Base-by-base conservation (phyloP, 495 filamentous ascomycete genomes). In the Hypoxylon cercidicola region DNA sequence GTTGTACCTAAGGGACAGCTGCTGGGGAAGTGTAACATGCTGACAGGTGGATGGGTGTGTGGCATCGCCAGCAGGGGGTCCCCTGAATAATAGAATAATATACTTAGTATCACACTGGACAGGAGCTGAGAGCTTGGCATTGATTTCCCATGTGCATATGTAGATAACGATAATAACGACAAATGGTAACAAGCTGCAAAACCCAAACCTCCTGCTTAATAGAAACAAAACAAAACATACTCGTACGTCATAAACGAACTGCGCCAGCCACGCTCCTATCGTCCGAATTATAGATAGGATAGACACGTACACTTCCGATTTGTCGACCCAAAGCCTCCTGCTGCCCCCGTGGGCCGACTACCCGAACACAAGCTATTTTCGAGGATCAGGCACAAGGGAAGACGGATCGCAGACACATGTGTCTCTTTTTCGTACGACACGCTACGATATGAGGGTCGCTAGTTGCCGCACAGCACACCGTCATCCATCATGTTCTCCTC, bases 401-500 rank as follows among this genome's bases (percentile, higher is more conserved):
- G 19, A 16, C 28, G n/a, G 44, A 57, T 55, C 39, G 39, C 39
- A 46, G 16, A 43, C 60, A 25, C 43, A 69, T 69, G 66, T 52
- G 45, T 49, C 35, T 62, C 40, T 23, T 37, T 13, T 28, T n/a
- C 46, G 18, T 49, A 50, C 43, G 23, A 49, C 50, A 32, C 11
- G 32, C 55, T 61, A 58, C 71, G 68, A 68, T 62, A 73, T 71
- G 71, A 73, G 28, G 71, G 68, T 60, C 65, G 59, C 56, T 55
- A 58, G 57, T 51, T 39, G 41, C 54, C 46, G 40, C 60, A 53
- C 50, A 45, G 41, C 35, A 58, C 49, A 20, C 30, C 53, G 55
- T 68, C 25, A 60, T 64, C 71, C 78, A 83, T 65, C 65, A 97
- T 97, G 94, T 97, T 97, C 76, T 89, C 91, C 61, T 90, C 88